Evolutionary conservation across 1,284 basidiomycete genomes (phyloP).

Genomic region (Inonotus hispidus): DNA sequence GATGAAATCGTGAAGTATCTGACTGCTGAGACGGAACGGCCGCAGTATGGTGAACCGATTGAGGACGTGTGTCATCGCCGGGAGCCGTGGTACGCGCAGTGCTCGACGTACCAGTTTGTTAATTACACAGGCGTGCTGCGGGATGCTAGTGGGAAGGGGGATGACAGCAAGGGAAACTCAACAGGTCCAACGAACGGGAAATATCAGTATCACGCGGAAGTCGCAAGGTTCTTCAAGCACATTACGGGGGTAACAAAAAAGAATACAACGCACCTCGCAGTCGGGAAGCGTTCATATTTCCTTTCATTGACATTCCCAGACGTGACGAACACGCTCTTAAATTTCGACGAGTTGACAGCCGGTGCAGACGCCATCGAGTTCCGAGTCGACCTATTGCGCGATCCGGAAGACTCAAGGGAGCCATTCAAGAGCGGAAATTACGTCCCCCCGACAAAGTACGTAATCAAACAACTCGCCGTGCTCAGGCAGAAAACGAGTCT

Average conservation of each 20-base stretch:
- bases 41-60: slow-evolving; percentile 85
- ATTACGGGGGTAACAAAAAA: slow-evolving; percentile 75
- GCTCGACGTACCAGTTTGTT: slow-evolving; percentile 80
- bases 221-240: slow-evolving; percentile 84
- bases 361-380: slow-evolving; percentile 93
- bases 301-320: slow-evolving; percentile 91
- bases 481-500: slow-evolving; percentile 75
- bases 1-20: slow-evolving; percentile 78
- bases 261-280: slow-evolving; percentile 50
- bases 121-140: slow-evolving; percentile 56
- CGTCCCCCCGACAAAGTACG: slow-evolving; percentile 70
- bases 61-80: slow-evolving; percentile 80
- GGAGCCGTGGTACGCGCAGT: slow-evolving; percentile 85
- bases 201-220: slow-evolving; percentile 43
- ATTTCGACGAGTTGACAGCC: slow-evolving; percentile 70
- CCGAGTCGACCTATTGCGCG: slow-evolving; percentile 84
- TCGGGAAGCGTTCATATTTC: slow-evolving; percentile 80
- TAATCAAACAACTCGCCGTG: slow-evolving; percentile 77
- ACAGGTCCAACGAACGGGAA: slow-evolving; percentile 20
- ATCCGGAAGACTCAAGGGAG: slow-evolving; percentile 42
- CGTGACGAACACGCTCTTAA: slow-evolving; percentile 62
- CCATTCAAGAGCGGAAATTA: slow-evolving; percentile 42
- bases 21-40: slow-evolving; percentile 67
- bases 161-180: slow-evolving; percentile 23
- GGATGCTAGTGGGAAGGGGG: slow-evolving; percentile 13